Evolutionary conservation across 768 basidiomycete species (phyloP).

Genomic region (Exsudoporus frostii): DNA sequence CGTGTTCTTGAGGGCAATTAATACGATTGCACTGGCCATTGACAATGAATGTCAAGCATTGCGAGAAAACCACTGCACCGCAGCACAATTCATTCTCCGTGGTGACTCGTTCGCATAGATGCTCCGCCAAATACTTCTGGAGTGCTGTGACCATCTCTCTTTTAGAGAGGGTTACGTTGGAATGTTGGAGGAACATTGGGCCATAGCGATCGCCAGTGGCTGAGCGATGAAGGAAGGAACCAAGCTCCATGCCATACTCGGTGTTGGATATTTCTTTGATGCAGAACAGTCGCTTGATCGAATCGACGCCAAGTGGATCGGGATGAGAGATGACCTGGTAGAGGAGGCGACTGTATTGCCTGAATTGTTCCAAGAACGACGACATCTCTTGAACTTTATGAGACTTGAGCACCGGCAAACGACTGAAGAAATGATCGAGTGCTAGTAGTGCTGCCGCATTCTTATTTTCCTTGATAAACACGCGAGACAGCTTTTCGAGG

Average conservation of each 20-base stretch:
- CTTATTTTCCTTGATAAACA: conserved; percentile 20
- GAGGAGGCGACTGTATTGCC: conserved; percentile 1
- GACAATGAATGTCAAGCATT: conserved; percentile 33
- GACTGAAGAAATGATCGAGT: conserved; percentile 3
- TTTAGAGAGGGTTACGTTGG: conserved; percentile 18
- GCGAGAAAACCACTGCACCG: conserved; percentile 32
- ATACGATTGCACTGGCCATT: conserved; percentile 26
- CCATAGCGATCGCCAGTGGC: not conserved
- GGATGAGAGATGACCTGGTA: not conserved
- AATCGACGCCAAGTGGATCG: not conserved
- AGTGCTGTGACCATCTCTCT: conserved; percentile 24
- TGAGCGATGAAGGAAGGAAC: conserved; percentile 5
- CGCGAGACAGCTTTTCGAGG: conserved; percentile 33
- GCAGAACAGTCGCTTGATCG: conserved; percentile 30
- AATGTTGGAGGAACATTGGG: not conserved
- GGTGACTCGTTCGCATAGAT: conserved; percentile 28
- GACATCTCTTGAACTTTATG: conserved; percentile 18
- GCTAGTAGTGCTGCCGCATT: conserved; percentile 6
- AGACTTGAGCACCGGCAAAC: conserved; percentile 15
- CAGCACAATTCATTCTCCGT: conserved; percentile 33
- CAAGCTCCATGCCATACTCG: conserved; percentile 3
- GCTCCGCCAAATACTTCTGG: conserved; percentile 18
- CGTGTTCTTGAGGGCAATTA: conserved; percentile 38
- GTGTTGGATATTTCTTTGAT: conserved; percentile 5
- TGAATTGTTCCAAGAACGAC: not conserved